phyloP scores from a whole-genome alignment of 1,284 basidiomycete species.

The Malassezia dermatis region DNA sequence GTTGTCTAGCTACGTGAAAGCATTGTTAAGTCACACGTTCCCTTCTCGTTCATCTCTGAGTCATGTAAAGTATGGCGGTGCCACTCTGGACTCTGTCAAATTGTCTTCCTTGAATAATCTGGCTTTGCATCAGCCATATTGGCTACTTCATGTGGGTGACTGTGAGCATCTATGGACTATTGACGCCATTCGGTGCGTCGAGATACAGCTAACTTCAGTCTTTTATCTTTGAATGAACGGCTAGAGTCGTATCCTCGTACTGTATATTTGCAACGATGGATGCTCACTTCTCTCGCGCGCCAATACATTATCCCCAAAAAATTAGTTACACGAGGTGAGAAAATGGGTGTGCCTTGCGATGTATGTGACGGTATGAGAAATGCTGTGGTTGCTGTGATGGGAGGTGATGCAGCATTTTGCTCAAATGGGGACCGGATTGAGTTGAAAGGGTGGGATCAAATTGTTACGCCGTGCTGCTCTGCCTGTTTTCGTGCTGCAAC shows the following conservation, averaged over 20 bases:
- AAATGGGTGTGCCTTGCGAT: constrained; percentile 5
- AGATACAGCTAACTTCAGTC: neutral
- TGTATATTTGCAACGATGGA: constrained; percentile 7
- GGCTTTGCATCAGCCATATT: constrained; percentile 3
- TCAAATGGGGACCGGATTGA: neutral
- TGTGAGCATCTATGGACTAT: constrained; percentile 16
- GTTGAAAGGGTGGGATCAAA: constrained; percentile 6
- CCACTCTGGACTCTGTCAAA: neutral
- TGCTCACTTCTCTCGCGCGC: constrained; percentile 7
- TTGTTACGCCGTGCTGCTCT: constrained; percentile 13
- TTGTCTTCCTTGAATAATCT: neutral
- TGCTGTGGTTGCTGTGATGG: constrained; percentile 7
- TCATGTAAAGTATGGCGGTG: neutral
- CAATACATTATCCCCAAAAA: constrained; percentile 12
- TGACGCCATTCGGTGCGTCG: constrained; percentile 6
- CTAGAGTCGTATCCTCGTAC: constrained; percentile 1
- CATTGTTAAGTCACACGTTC: neutral
- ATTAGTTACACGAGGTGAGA: neutral
- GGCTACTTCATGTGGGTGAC: constrained; percentile 15
- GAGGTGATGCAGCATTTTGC: constrained; percentile 5
- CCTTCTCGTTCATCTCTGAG: neutral
- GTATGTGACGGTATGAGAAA: constrained; percentile 12
- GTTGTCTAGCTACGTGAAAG: constrained; percentile 3
- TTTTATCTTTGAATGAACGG: neutral
- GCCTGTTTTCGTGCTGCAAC: constrained; percentile 5